A percentile compares a stretch with the other conserved stretches of the same genome.
Evolutionary conservation across 768 basidiomycete genomes (phyloP).

Genomic region (Rhodotorula paludigena): DNA sequence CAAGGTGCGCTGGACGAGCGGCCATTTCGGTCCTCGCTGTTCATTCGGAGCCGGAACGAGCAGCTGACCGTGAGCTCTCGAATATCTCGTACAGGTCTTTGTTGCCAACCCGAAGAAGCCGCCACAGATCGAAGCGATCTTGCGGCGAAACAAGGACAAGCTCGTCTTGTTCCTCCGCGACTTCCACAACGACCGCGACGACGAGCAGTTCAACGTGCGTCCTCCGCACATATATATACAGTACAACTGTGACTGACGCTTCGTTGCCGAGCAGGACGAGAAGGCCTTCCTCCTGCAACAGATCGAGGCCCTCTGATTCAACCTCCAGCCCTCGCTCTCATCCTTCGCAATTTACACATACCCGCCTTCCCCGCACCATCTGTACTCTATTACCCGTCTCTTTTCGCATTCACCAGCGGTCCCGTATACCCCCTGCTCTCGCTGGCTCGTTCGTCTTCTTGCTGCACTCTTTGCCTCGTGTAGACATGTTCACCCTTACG

Average conservation of each 20-base stretch:
- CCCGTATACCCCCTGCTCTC: too few species aligned
- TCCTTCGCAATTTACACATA: neutral
- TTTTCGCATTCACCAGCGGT: too few species aligned
- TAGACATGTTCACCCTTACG: too few species aligned
- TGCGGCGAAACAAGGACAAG: constrained; percentile 90
- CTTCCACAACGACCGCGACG: constrained; percentile 98
- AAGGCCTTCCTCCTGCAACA: constrained; percentile 34
- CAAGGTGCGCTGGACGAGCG: constrained; percentile 62
- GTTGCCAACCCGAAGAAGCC: constrained; percentile 99
- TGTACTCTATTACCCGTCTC: too few species aligned
- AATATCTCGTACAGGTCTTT: constrained; percentile 63
- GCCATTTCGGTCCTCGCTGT: neutral
- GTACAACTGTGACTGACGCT: neutral
- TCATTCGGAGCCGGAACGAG: neutral
- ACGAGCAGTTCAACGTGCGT: constrained; percentile 83
- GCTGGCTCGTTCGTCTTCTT: too few species aligned
- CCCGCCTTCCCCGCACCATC: neutral
- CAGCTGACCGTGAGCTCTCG: neutral
- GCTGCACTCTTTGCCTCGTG: too few species aligned
- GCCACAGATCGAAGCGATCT: constrained; percentile 82
- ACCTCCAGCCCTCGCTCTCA: neutral
- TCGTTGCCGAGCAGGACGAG: constrained; percentile 15
- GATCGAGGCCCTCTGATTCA: constrained; percentile 26
- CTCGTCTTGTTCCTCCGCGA: constrained; percentile 77
- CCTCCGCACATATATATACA: neutral